phyloP scores from a whole-genome alignment of 768 basidiomycete genomes.

The Russula virescens region DNA sequence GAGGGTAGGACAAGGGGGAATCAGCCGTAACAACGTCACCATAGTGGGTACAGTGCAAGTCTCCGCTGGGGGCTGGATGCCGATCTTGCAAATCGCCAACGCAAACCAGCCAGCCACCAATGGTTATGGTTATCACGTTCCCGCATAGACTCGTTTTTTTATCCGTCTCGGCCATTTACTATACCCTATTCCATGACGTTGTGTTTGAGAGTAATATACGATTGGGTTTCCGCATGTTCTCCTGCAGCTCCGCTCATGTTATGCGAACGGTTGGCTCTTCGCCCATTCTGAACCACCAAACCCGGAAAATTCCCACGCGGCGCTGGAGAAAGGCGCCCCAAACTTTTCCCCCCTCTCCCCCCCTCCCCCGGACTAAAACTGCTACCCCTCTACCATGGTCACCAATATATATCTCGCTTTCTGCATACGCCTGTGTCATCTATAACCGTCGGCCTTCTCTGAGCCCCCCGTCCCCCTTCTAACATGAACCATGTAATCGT shows the following conservation, averaged over 20 bases:
- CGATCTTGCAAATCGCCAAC: constrained; percentile 13
- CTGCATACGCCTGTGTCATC: neutral
- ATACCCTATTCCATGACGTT: constrained; percentile 7
- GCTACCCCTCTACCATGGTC: neutral
- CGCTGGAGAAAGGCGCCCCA: neutral
- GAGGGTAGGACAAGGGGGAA: neutral
- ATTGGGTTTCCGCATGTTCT: neutral
- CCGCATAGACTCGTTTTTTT: neutral
- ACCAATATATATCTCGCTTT: neutral
- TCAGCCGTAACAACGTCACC: constrained; percentile 10
- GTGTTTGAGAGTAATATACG: neutral
- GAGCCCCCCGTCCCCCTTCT: neutral
- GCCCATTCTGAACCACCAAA: neutral
- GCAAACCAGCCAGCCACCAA: neutral
- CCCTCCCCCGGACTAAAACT: neutral
- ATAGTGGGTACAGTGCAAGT: constrained; percentile 20
- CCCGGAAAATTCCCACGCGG: neutral
- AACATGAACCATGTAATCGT: neutral
- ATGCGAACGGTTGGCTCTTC: neutral
- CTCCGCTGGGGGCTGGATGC: constrained; percentile 22
- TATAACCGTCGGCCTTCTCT: neutral
- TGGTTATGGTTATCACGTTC: neutral
- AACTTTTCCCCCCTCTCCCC: no score
- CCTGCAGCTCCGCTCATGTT: neutral
- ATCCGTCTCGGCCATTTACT: neutral